These are phyloP conservation scores for Porogramme epimiltina DNA, from an alignment of 1,284 basidiomycete genomes.

Conservation along the genomic window DNA sequence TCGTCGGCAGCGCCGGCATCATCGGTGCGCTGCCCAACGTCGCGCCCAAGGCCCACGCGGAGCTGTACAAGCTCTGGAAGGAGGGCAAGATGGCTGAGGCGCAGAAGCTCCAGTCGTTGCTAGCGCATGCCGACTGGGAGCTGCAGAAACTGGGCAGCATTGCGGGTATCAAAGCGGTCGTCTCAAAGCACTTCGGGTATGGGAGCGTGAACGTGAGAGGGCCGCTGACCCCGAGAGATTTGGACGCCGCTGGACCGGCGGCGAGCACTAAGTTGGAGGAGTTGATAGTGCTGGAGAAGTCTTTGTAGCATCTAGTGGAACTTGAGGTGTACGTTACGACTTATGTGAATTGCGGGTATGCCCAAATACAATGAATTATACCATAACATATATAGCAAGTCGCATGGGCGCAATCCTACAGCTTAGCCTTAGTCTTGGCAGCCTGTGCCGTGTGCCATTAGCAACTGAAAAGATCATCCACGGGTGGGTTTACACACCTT, in stretches of 20 bases:
- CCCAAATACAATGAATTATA: constrained; percentile 16
- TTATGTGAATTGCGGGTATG: constrained; percentile 6
- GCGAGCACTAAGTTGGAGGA: constrained; percentile 46
- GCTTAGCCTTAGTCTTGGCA: constrained; percentile 42
- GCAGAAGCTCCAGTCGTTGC: constrained; percentile 65
- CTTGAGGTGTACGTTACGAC: not conserved
- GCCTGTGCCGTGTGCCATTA: constrained; percentile 23
- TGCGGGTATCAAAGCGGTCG: constrained; percentile 69
- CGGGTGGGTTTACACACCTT: constrained; percentile 58
- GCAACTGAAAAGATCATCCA: not conserved
- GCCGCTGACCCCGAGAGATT: constrained; percentile 51
- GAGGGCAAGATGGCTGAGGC: constrained; percentile 67
- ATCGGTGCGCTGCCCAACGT: constrained; percentile 81
- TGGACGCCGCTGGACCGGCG: constrained; percentile 38
- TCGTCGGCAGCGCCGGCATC: constrained; percentile 68
- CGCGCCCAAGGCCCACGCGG: constrained; percentile 71
- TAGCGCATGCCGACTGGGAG: constrained; percentile 77
- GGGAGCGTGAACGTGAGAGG: constrained; percentile 60
- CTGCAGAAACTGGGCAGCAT: constrained; percentile 72
- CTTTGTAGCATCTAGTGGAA: constrained; percentile 35
- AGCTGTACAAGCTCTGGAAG: constrained; percentile 60
- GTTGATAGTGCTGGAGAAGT: constrained; percentile 66
- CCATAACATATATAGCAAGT: constrained; percentile 7
- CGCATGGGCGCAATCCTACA: constrained; percentile 24
- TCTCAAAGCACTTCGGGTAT: constrained; percentile 71